Evolutionary conservation across 179 eudicot species (phyloP).

Genomic region (Heliamphora pulchella): DNA sequence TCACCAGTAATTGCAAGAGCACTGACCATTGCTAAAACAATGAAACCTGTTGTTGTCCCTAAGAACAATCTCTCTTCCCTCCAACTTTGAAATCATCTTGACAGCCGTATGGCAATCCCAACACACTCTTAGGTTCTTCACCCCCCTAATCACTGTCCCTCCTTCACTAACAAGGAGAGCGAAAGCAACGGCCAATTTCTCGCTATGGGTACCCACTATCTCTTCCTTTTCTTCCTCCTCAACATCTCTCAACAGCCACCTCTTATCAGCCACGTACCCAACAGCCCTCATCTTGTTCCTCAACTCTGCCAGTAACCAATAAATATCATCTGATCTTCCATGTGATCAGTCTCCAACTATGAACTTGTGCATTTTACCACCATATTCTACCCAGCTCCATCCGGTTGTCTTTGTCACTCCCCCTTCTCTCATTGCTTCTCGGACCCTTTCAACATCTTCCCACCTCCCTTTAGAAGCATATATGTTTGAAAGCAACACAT

Average conservation of each 20-base stretch:
- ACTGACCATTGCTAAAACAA: slow-evolving; percentile 39
- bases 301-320: slow-evolving; percentile 33
- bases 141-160: slow-evolving; percentile 43
- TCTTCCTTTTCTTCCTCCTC: slow-evolving; percentile 80
- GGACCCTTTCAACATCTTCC: slow-evolving; percentile 48
- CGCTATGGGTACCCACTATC: slow-evolving; percentile 60
- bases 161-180: slow-evolving; percentile 52
- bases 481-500: slow-evolving; percentile 52
- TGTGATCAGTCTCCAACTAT: slow-evolving; percentile 54
- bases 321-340: slow-evolving; percentile 38
- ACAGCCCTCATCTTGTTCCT: slow-evolving; percentile 36
- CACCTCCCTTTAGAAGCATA: slow-evolving; percentile 55
- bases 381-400: slow-evolving; percentile 58
- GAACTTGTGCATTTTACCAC: slow-evolving; percentile 50
- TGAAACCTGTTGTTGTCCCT: slow-evolving; percentile 72
- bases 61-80: slow-evolving; percentile 55
- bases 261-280: slow-evolving; percentile 50
- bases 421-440: slow-evolving; percentile 37
- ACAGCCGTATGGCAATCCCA: slow-evolving; percentile 54
- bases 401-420: slow-evolving; percentile 49
- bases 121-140: slow-evolving; percentile 65
- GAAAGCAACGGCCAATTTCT: slow-evolving; percentile 57
- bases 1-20: slow-evolving; percentile 70
- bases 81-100: slow-evolving; percentile 49
- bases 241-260: slow-evolving; percentile 47